Evolutionary conservation across 768 basidiomycete species (phyloP).

Genomic region (Tephrocybe rancida): DNA sequence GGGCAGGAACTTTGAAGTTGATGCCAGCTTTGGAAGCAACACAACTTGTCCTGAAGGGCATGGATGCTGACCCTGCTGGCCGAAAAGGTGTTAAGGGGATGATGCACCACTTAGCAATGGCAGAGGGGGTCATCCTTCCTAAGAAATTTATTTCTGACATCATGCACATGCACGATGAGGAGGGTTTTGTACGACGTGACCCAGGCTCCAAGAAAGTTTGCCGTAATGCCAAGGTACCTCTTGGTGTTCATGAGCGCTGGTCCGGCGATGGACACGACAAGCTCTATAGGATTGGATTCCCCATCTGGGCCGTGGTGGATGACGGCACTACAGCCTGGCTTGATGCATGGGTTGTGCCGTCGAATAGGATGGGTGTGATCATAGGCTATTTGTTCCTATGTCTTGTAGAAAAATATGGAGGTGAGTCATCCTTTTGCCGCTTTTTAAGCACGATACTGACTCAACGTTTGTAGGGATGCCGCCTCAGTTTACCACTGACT

Average conservation of each 20-base stretch:
- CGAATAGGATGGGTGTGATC: conserved; percentile 1
- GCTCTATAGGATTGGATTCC: conserved; percentile 39
- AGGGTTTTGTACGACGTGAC: not conserved
- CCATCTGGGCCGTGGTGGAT: conserved; percentile 27
- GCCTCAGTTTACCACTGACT: conserved; percentile 18
- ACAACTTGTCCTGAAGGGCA: not conserved
- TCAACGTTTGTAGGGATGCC: conserved; percentile 16
- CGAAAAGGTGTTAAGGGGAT: too few relatives aligned
- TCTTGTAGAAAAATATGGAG: conserved; percentile 28
- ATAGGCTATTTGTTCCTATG: conserved; percentile 27
- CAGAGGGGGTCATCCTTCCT: too few relatives aligned
- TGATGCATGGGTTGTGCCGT: conserved; percentile 11
- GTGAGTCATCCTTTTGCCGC: conserved; percentile 15
- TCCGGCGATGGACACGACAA: conserved; percentile 36
- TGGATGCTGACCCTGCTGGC: not conserved
- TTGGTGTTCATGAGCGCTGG: conserved; percentile 32
- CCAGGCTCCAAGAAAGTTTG: conserved; percentile 21
- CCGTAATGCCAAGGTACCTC: conserved; percentile 14
- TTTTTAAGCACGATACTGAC: conserved; percentile 17
- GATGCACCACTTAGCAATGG: too few relatives aligned
- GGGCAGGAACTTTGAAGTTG: not conserved
- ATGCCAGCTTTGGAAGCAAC: not conserved
- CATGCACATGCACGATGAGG: not conserved
- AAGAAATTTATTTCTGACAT: too few relatives aligned
- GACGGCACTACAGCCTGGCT: conserved; percentile 8